Base-by-base conservation (phyloP, 1,139 yeast genomes). In the Neolecta irregularis region DNA sequence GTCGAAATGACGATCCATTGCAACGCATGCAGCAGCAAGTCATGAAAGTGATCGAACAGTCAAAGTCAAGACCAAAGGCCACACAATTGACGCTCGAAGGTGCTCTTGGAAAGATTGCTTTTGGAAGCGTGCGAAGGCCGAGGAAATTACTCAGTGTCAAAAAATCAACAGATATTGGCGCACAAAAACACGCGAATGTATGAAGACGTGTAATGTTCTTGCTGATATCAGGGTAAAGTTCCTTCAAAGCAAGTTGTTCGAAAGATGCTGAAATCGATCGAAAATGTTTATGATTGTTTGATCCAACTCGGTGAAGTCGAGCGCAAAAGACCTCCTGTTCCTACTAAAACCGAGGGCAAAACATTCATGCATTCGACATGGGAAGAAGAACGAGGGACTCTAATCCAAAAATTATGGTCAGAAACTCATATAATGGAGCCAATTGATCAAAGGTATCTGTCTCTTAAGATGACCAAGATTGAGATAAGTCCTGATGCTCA, bases 11-110 rank as follows among this genome's bases (percentile, higher is more conserved):
- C 55, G 77, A 85, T 47, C 95, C 95, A 1, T 66, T 85, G 50
- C 94, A 80, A 60, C 74, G 94, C 65, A 85, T 88, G 95, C 96
- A 88, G 61, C 94, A 85, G 53, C 96, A 88, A 60, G 95, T 91
- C 39, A 93, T 85, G 54, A 79, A 79, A 52, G 96, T 96, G 6
- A 95, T 88, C 16, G 79, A 92, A 33, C 91, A 81, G 36, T 95
- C 95, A 25, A 79, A 81, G 53, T 93, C 81, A 51, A 72, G 80
- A 53, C 88, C 92, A 46, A 78, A 74, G 61, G 66, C 68, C 49
- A 72, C 71, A 22, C 77, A 70, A 46, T 64, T 70, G 44, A 73
- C 75, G 35, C 73, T 75, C 48, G 94, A 79, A 51, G 95, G 95
- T 47, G 91, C 93, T 1, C 64, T 85, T 42, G 96, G 96, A 48